Conservation (phyloP, 345 rosid species). For the Eucalyptus pauciflora region DNA sequence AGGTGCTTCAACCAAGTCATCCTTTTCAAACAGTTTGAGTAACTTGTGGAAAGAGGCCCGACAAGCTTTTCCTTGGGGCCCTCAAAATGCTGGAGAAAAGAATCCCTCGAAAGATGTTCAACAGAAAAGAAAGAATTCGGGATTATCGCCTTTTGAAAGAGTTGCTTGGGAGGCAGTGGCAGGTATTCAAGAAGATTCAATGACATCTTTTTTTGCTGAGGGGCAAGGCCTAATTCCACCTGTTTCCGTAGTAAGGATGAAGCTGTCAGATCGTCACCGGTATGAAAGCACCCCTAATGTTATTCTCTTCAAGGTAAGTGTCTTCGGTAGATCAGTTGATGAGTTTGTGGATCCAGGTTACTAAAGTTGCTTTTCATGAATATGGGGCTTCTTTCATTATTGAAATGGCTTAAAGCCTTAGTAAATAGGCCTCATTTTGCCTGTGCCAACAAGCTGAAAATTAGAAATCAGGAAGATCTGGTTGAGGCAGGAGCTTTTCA, state of each 20-base stretch:
- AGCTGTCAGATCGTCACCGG: constrained; percentile 67
- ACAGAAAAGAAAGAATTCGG: constrained; percentile 83
- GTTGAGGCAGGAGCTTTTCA: not conserved
- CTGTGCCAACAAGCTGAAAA: not conserved
- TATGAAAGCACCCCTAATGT: constrained; percentile 94
- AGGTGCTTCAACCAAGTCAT: constrained; percentile 41
- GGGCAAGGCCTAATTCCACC: constrained; percentile 88
- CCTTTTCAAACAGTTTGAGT: constrained; percentile 79
- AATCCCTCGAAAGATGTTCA: constrained; percentile 62
- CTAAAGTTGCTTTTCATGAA: no score
- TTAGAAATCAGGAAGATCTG: not conserved
- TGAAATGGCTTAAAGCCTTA: not conserved
- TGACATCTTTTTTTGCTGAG: constrained; percentile 45
- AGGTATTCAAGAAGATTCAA: constrained; percentile 78
- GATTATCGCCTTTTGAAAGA: constrained; percentile 69
- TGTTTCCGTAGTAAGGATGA: constrained; percentile 87
- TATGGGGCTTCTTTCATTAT: not conserved
- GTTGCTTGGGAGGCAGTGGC: constrained; percentile 96
- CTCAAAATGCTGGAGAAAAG: constrained; percentile 73
- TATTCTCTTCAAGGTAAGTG: constrained; percentile 68
- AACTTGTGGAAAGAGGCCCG: constrained; percentile 93
- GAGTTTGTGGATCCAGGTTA: not conserved
- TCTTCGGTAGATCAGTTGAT: not conserved
- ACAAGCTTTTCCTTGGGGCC: constrained; percentile 95
- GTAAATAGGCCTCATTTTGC: not conserved